Base-by-base conservation (phyloP, 345 rosid genomes). In the Dovyalis caffra region DNA sequence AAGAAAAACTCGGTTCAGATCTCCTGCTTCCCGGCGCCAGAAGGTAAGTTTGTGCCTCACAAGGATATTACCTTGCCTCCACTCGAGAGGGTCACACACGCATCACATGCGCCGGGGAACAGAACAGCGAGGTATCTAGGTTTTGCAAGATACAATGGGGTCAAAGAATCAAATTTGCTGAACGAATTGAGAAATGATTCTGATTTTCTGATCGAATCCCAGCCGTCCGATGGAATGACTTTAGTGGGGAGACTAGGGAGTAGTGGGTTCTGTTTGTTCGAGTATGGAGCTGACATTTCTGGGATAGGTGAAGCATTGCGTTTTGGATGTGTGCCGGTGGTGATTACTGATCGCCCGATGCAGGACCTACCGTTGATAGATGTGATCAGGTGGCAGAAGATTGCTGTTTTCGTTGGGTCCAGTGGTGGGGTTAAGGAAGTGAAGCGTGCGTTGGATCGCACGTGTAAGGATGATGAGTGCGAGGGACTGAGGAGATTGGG, bases 1-100 rank as follows among this genome's bases (percentile, higher is more conserved):
- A 89, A 87, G 86, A 89, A 89, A 69, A 89, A 89, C 78, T 82
- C 93, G 31, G n/a, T 89, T 63, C 88, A 85, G 83, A 64, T 89
- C 75, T 86, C 93, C n/a, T 80, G 88, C 73, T 87, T 86, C 68
- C 91, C 91, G 40, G 72, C 86, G 3, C 70, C 72, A 1, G 35
- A 31, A 23, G 83, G 83, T 4, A 80, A 70, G 71, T 89, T 86
- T 71, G 47, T 87, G 49, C 90, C 91, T 1, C 93, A 87, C 79
- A 89, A 89, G 73, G 93, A 89, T 63, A 37, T 89, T 33, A 77
- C 85, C 4, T 62, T 89, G 6, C 91, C 90, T 11, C 91, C 93
- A 0, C 62, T 78, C 1, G 69, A 73, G 10, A 38, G 31, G 20
- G 32, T 63, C 3, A 9, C 61, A 10, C 76, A 34, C 28, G 72